A percentile compares a stretch with the other conserved stretches of the same genome.
phyloP scores from a whole-genome alignment of 108 stramenopile genomes.

The Nitzschia inconspicua region DNA sequence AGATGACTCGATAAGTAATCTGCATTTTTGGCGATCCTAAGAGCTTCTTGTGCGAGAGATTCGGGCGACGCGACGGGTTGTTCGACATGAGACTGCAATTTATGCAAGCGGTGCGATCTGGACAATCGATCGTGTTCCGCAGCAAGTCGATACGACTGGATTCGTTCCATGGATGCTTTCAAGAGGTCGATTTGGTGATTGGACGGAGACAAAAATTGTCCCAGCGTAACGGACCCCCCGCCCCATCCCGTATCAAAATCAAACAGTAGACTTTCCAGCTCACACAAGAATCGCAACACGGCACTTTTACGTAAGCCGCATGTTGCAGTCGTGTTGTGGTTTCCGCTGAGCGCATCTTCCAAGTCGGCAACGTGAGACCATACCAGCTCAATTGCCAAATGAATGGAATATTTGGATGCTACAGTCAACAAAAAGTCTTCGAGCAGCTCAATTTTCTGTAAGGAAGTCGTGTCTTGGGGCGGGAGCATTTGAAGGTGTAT shows the following conservation, averaged over 20 bases:
- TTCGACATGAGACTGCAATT: constrained; percentile 29
- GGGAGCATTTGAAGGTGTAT: constrained; percentile 88
- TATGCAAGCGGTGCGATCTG: constrained; percentile 65
- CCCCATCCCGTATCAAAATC: constrained; percentile 84
- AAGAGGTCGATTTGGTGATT: constrained; percentile 66
- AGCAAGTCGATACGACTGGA: constrained; percentile 48
- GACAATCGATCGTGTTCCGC: constrained; percentile 31
- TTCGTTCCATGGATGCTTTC: constrained; percentile 46
- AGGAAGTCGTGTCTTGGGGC: constrained; percentile 48
- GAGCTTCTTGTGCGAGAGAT: constrained; percentile 36
- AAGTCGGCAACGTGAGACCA: constrained; percentile 86
- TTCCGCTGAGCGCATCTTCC: constrained; percentile 47
- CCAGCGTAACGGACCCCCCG: constrained; percentile 73
- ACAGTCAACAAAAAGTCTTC: constrained; percentile 88
- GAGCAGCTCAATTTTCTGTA: constrained; percentile 69
- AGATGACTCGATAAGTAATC: constrained; percentile 83
- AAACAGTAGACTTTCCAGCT: constrained; percentile 79
- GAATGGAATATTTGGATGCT: constrained; percentile 59
- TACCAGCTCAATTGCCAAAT: constrained; percentile 74
- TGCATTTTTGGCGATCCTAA: constrained; percentile 71
- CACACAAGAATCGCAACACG: constrained; percentile 77
- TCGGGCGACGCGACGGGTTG: constrained; percentile 28
- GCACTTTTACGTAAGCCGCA: constrained; percentile 68
- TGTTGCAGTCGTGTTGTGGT: constrained; percentile 22
- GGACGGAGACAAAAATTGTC: constrained; percentile 62